phyloP scores from a whole-genome alignment of 2,329 filamentous ascomycete genomes.

The Xylaria sp. region DNA sequence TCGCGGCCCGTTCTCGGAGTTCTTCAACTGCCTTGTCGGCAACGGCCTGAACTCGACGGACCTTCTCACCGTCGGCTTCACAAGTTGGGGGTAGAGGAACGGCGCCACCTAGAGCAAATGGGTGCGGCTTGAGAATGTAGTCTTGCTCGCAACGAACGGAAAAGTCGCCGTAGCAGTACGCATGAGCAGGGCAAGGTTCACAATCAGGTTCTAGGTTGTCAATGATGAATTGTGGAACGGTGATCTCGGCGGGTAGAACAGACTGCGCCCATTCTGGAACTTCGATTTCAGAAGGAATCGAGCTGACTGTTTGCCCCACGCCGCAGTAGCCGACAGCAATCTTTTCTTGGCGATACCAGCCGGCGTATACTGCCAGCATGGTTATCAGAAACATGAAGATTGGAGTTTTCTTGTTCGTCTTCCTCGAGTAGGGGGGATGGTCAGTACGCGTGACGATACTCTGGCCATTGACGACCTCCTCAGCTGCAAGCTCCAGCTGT shows the following conservation, averaged over 20 bases:
- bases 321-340: slow-evolving; percentile 96
- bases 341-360: slow-evolving; percentile 94
- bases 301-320: slow-evolving; percentile 73
- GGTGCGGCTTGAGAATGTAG: slow-evolving; percentile 86
- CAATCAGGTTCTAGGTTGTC: slow-evolving; percentile 80
- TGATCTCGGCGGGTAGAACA: slow-evolving; percentile 61
- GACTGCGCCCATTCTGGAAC: slow-evolving; percentile 55
- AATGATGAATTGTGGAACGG: slow-evolving; percentile 78
- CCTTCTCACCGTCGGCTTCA: slow-evolving; percentile 94
- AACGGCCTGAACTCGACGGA: slow-evolving; percentile 84
- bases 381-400: slow-evolving; percentile 77
- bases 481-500: slow-evolving; percentile 80
- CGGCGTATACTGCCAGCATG: slow-evolving; percentile 75
- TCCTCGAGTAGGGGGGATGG: slow-evolving; percentile 47
- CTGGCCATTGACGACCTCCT: slow-evolving; percentile 68
- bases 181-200: slow-evolving; percentile 89
- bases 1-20: slow-evolving; percentile 83
- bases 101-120: slow-evolving; percentile 81
- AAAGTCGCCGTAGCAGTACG: slow-evolving; percentile 84
- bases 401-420: slow-evolving; percentile 68
- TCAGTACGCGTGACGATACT: slow-evolving; percentile 55
- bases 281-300: slow-evolving; percentile 58
- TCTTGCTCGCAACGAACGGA: slow-evolving; percentile 84
- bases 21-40: slow-evolving; percentile 89
- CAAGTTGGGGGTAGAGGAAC: slow-evolving; percentile 90